Evolutionary conservation across 352 stramenopile species (phyloP).

Genomic region (Blastocystis sp.): DNA sequence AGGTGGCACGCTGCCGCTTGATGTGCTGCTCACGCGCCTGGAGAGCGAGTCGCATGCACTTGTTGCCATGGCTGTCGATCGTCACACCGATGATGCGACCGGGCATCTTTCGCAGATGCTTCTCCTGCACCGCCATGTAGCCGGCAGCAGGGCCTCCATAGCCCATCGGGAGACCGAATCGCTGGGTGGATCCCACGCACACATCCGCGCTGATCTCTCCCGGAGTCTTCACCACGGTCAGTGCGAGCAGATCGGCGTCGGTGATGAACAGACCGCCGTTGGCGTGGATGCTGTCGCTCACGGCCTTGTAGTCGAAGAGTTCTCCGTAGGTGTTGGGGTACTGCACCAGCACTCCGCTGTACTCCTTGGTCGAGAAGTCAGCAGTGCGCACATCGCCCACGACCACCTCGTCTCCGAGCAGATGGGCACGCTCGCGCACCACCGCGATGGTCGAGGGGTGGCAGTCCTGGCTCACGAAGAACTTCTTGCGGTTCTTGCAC

Average conservation of each 20-base stretch:
- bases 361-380: slow-evolving; percentile 76
- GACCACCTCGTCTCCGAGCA: slow-evolving; percentile 85
- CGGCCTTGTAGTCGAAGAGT: slow-evolving; percentile 80
- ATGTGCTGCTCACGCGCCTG: slow-evolving; percentile 98
- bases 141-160: slow-evolving; percentile 95
- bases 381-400: slow-evolving; percentile 73
- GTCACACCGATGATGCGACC: slow-evolving; percentile 97
- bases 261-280: slow-evolving; percentile 85
- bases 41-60: slow-evolving; percentile 94
- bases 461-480: slow-evolving; percentile 86
- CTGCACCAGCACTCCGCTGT: slow-evolving; percentile 91
- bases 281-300: slow-evolving; percentile 72
- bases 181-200: slow-evolving; percentile 91
- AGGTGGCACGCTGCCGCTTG: slow-evolving; percentile 94
- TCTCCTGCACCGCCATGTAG: slow-evolving; percentile 90
- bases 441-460: slow-evolving; percentile 85
- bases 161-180: slow-evolving; percentile 97
- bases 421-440: slow-evolving; percentile 82
- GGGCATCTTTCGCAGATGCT: slow-evolving; percentile 92
- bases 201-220: slow-evolving; percentile 92
- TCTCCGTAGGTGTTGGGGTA: slow-evolving; percentile 96
- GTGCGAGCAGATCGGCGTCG: slow-evolving; percentile 88
- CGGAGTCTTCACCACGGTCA: slow-evolving; percentile 86
- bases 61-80: slow-evolving; percentile 87
- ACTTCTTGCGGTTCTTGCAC: slow-evolving; percentile 85